Conservation (phyloP, 1,284 basidiomycete species). For the Cerrena zonata region DNA sequence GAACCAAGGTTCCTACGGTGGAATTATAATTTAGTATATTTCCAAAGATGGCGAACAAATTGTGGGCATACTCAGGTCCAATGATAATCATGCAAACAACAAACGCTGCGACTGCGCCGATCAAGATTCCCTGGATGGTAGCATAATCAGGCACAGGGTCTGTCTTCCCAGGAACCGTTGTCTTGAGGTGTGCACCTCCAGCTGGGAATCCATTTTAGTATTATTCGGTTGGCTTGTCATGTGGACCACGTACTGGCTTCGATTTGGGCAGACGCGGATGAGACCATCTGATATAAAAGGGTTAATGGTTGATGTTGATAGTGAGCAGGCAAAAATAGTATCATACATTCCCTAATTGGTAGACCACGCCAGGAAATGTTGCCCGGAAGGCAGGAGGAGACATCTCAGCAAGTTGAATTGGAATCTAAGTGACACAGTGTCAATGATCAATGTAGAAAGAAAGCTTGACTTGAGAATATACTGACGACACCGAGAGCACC, state of each 20-base stretch:
- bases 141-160: conserved; percentile 12
- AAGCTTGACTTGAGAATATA: conserved; percentile 1
- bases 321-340: not conserved
- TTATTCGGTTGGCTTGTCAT: too few relatives aligned
- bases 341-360: conserved; percentile 74
- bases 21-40: not conserved
- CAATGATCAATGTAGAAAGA: conserved; percentile 3
- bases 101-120: conserved; percentile 11
- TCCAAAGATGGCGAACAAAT: not conserved
- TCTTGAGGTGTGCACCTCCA: conserved; percentile 10
- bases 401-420: conserved; percentile 85
- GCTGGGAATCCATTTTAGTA: not conserved
- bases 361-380: conserved; percentile 87
- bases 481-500: conserved; percentile 76
- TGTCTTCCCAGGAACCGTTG: conserved; percentile 5
- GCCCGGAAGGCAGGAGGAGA: conserved; percentile 90
- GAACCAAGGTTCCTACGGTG: conserved; percentile 2
- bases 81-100: conserved; percentile 12
- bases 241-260: conserved; percentile 60
- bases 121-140: conserved; percentile 14
- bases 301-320: not conserved
- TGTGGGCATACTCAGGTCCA: conserved; percentile 10
- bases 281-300: conserved; percentile 61
- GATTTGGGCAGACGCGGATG: conserved; percentile 83
- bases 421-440: conserved; percentile 44